Evolutionary conservation across 805 yeast species (phyloP), one percentile per base, ranked within the genome.

Genomic region (Metschnikowia lachancei): DNA sequence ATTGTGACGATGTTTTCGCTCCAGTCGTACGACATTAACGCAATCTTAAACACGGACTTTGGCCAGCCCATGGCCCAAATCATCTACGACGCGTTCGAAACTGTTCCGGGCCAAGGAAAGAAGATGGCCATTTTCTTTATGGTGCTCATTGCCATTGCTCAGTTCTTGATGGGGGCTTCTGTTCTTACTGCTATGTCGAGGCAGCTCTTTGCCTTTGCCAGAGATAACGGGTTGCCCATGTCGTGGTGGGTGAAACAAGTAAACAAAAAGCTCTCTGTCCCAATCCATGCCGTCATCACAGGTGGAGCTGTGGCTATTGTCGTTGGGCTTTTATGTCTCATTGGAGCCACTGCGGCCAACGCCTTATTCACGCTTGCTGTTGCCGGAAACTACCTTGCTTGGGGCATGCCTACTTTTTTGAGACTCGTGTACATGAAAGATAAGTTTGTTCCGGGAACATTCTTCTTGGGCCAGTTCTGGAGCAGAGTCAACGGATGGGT

Each of bases 141-240:
- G 82, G 54, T 79, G 3, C 54, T 83, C 41, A 76, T 81, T 59
- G 75, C 81, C 9, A 59, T 74, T 50, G 80, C 85, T 18, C 87
- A 82, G 60, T 81, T 77, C 62, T 65, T 82, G 44, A 83, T 83
- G 87, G 85, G 85, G 14, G 72, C 79, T 19, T 79, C 85, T 3
- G 74, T 78, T 45, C 66, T 82, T 39, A 74, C 82, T 39, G 87
- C 88, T 10, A 75, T 78, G 6, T 81, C 87, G 4, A 76, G 90
- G 63, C 89, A 83, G 62, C 73, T 82, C 41, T 84, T 85, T 81
- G 88, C 89, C 1, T 82, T 83, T 62, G 81, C 87, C 34, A 77
- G 92, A 67, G 92, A 85, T 61, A 82, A 83, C 56, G 90, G 89
- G 13, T 71, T 85, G 46, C 91, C 91, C 8, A 68, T 82, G 51